Conservation (phyloP, 768 basidiomycete species). For the Sarcomyxa edulis region DNA sequence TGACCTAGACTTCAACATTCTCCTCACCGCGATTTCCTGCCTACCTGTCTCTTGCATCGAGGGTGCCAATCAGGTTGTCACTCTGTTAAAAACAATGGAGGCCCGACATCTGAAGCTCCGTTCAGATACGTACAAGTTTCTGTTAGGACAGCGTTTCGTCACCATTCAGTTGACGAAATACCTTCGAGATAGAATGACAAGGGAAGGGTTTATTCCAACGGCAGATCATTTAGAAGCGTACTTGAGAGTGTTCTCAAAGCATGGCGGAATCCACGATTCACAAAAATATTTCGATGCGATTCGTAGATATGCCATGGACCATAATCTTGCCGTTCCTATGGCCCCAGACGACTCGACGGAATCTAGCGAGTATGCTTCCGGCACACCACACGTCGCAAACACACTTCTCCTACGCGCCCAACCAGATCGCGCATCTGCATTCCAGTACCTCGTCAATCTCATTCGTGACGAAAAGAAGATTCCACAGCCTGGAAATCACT, state of each 20-base stretch:
- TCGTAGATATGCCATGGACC: too few relatives aligned
- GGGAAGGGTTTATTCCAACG: constrained; percentile 32
- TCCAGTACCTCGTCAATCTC: constrained; percentile 39
- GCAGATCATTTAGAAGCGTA: constrained; percentile 42
- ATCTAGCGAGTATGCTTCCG: constrained; percentile 1
- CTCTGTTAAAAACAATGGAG: constrained; percentile 43
- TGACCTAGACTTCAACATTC: constrained; percentile 41
- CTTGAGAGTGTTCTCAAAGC: constrained; percentile 40
- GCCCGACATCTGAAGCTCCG: constrained; percentile 34
- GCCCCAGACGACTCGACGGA: not conserved
- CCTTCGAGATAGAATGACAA: constrained; percentile 37
- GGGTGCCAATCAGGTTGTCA: constrained; percentile 31
- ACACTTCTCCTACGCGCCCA: constrained; percentile 38
- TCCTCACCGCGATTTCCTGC: constrained; percentile 45
- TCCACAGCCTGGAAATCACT: not conserved
- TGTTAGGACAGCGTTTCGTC: constrained; percentile 47
- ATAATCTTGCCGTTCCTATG: constrained; percentile 1
- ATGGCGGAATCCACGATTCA: constrained; percentile 37
- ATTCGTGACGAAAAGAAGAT: constrained; percentile 6
- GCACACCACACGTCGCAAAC: constrained; percentile 27
- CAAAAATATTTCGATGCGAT: constrained; percentile 35
- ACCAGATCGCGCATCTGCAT: constrained; percentile 37
- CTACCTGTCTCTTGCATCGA: constrained; percentile 34
- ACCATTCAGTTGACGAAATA: constrained; percentile 44
- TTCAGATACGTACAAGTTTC: constrained; percentile 33